phyloP scores from a whole-genome alignment of 2,329 filamentous ascomycete species.

The Sporothrix humicola region DNA sequence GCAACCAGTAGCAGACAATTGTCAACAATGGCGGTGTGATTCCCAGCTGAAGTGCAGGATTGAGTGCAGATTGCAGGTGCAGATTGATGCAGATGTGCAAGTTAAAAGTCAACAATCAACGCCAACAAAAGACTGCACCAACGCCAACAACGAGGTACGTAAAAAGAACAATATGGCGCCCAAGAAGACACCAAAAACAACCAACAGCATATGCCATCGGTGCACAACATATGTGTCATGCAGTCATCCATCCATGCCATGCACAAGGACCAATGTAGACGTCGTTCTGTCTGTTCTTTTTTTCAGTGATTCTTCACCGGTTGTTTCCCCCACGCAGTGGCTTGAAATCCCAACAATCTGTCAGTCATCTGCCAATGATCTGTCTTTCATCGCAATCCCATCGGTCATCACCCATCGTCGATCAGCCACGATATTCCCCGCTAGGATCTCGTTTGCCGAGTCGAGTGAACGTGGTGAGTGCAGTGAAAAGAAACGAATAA shows the following conservation, averaged over 20 bases:
- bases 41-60: too few relatives aligned
- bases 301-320: background rate
- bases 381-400: background rate
- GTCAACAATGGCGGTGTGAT: too few relatives aligned
- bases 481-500: background rate
- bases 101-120: too few relatives aligned
- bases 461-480: background rate
- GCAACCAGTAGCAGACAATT: too few relatives aligned
- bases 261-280: background rate
- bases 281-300: background rate
- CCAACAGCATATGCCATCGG: background rate
- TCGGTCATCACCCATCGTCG: background rate
- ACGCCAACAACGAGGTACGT: background rate
- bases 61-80: too few relatives aligned
- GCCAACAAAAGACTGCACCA: too few relatives aligned
- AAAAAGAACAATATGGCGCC: background rate
- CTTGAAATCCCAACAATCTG: background rate
- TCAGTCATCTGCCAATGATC: background rate
- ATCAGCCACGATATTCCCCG: background rate
- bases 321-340: background rate
- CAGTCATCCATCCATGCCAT: background rate
- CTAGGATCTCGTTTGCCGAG: background rate
- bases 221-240: constrained; percentile 11
- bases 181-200: background rate
- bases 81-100: too few relatives aligned